Conservation (phyloP, 768 basidiomycete species). For the Collybia sp. region DNA sequence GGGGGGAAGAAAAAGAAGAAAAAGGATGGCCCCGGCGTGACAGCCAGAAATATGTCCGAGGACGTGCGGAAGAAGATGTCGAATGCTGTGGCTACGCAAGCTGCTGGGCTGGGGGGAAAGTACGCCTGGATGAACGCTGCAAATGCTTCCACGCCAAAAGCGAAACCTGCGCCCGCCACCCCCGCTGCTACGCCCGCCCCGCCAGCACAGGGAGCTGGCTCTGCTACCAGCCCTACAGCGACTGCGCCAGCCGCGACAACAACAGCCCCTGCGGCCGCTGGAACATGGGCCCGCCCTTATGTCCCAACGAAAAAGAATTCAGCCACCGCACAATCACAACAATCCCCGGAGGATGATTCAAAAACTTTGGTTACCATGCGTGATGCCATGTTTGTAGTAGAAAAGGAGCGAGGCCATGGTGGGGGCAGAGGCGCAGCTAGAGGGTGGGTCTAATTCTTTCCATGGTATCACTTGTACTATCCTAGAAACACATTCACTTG, state of each 20-base stretch:
- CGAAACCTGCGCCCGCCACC: slow-evolving; percentile 19
- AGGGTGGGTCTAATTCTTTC: slow-evolving; percentile 48
- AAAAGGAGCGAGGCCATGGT: slow-evolving; percentile 79
- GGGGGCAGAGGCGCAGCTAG: slow-evolving; percentile 73
- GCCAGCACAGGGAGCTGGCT: no score
- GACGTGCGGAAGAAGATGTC: slow-evolving; percentile 91
- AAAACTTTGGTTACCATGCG: slow-evolving; percentile 61
- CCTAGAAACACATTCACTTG: no score
- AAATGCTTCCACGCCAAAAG: slow-evolving; percentile 35
- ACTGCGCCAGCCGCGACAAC: slow-evolving; percentile 17
- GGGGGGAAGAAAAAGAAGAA: slow-evolving; percentile 77
- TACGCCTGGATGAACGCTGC: slow-evolving; percentile 88
- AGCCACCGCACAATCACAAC: slow-evolving; percentile 21
- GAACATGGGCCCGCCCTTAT: slow-evolving; percentile 62
- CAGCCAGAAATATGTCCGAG: slow-evolving; percentile 86
- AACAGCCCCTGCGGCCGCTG: slow-evolving; percentile 18
- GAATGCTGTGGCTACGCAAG: slow-evolving; percentile 84
- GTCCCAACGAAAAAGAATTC: slow-evolving; percentile 47
- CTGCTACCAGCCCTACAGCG: slow-evolving; percentile 12
- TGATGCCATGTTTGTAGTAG: slow-evolving; percentile 84
- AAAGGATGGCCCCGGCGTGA: slow-evolving; percentile 79
- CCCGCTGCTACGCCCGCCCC: slow-evolving; percentile 16
- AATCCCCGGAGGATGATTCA: slow-evolving; percentile 48
- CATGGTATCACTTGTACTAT: background rate
- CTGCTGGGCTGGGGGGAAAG: slow-evolving; percentile 78